Base-by-base conservation (phyloP, 441 rosid species). In the Rhodomyrtus psidioides region DNA sequence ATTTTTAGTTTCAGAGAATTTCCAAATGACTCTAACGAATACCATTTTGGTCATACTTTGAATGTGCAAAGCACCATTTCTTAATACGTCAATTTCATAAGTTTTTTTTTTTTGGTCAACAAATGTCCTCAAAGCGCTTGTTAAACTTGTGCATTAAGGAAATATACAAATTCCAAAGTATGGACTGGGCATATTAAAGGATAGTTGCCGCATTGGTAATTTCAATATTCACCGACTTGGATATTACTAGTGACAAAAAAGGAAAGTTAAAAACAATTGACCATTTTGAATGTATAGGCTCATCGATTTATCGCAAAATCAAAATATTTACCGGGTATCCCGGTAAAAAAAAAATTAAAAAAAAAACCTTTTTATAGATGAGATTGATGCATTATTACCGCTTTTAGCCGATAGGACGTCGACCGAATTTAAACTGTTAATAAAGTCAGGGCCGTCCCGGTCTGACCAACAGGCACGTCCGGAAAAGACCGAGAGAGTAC, bases 171-270 rank as follows among this genome's bases (percentile, higher is more conserved):
- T 2, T 62, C 24, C 24, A 2, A 30, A 17, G 0, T 9, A 30
- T 30, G 2, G 0, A 27, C 7, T 17, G 3, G 0, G 0, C 7
- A 0, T 3, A 19, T 65, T 30, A 4, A 65, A 34, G 4, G 19
- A 2, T 0, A 0, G 23, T 28, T 39, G 4, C 1, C 2, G 7
- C 24, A 7, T 1, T 3, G 4, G 4, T 30, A 65, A 65, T 65
- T 62, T 30, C 10, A 65, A 3, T 30, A 19, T 65, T 21, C 26
- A 2, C 76, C 76, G 6, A 65, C 76, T 65, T 17, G 46, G 76
- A 65, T 10, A 65, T 1, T 9, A 9, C 75, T 0, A 2, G 44
- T 21, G 30, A 4, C 4, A 12, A 44, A 56, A 8, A 24, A 55
- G 79, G 81, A 83, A 58, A 57, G 83, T 79, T 14, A 6, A 58